Percentiles rank a stretch among this genome's conserved stretches.
Evolutionary conservation across 345 rosid genomes (phyloP).

Genomic region (Heritiera littoralis): DNA sequence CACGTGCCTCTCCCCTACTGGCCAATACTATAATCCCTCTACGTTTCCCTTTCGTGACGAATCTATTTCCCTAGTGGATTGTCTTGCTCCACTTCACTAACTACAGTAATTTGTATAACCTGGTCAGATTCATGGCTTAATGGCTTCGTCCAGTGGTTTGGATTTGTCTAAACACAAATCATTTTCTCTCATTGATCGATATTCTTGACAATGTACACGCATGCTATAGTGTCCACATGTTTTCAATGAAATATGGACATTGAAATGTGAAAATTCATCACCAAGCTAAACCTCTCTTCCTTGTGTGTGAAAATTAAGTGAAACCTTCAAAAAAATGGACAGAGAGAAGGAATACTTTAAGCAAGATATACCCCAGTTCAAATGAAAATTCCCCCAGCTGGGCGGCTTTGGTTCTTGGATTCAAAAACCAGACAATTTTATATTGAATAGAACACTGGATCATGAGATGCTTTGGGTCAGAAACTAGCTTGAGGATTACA

Average conservation of each 20-base stretch:
- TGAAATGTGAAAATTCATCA: neutral
- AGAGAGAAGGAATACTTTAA: conserved; percentile 1
- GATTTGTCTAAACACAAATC: too few species aligned
- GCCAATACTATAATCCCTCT: neutral
- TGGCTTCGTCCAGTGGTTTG: neutral
- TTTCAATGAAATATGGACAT: too few species aligned
- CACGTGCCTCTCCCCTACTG: conserved; percentile 3
- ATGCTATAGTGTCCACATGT: too few species aligned
- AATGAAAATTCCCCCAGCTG: conserved; percentile 3
- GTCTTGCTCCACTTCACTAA: neutral
- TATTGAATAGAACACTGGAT: neutral
- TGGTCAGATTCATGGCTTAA: neutral
- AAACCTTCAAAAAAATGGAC: neutral
- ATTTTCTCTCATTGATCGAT: too few species aligned
- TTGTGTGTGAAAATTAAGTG: neutral
- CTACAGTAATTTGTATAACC: neutral
- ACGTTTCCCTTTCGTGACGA: neutral
- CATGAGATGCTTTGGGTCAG: neutral
- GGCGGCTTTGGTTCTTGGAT: neutral
- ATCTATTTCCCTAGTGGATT: too few species aligned
- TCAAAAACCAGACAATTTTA: neutral
- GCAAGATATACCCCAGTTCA: neutral
- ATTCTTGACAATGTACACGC: too few species aligned
- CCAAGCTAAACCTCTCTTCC: neutral
- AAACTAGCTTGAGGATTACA: neutral